Percentiles rank a stretch among this genome's conserved stretches.
Evolutionary conservation across 768 basidiomycete genomes (phyloP).

Genomic region (Lentinus brumalis): DNA sequence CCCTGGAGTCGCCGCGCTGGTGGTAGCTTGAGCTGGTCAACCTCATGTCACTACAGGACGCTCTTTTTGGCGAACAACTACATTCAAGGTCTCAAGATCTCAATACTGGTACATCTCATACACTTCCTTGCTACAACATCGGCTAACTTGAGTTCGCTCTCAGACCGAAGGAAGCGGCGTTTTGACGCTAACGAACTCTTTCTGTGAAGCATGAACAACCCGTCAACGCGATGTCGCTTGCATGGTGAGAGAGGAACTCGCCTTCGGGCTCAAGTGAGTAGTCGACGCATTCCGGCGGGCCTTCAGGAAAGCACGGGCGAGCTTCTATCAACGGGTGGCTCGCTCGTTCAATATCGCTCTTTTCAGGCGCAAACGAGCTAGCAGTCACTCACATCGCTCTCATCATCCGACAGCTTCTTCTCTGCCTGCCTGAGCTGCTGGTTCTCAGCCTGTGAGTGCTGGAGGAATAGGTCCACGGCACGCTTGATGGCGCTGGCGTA

Average conservation of each 20-base stretch:
- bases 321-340: not conserved
- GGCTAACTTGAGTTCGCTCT: not conserved
- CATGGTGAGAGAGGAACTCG: not conserved
- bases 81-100: too few relatives aligned
- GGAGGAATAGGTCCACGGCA: not conserved
- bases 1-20: too few relatives aligned
- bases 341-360: too few relatives aligned
- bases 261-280: not conserved
- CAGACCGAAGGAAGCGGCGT: not conserved
- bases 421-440: not conserved
- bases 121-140: not conserved
- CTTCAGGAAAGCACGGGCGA: not conserved
- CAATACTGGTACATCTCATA: not conserved
- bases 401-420: not conserved
- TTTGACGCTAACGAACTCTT: not conserved
- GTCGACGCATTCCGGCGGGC: not conserved
- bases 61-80: too few relatives aligned
- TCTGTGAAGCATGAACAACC: not conserved
- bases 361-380: not conserved
- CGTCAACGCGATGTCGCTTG: not conserved
- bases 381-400: not conserved
- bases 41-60: too few relatives aligned
- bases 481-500: not conserved
- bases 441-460: not conserved
- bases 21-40: too few relatives aligned